phyloP scores from a whole-genome alignment of 345 rosid species.

The Eucalyptus victrix region DNA sequence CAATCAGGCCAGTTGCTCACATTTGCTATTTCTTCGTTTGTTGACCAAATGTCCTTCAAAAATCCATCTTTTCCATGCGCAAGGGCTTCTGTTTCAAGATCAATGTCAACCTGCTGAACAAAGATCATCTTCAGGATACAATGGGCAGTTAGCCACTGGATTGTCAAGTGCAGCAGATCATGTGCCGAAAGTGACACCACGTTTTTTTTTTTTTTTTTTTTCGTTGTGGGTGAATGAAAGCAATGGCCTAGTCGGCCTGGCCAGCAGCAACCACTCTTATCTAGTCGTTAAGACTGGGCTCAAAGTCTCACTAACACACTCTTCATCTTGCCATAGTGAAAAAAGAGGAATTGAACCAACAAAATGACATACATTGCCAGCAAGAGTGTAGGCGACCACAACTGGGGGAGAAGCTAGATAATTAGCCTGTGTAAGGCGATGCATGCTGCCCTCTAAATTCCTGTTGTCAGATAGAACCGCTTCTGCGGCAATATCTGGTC shows the following conservation, averaged over 20 bases:
- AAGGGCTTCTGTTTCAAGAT: conserved; percentile 58
- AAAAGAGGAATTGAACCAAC: neutral
- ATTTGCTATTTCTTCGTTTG: conserved; percentile 65
- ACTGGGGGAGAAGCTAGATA: conserved; percentile 92
- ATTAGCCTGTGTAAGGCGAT: conserved; percentile 78
- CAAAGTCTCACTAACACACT: neutral
- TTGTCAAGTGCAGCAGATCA: neutral
- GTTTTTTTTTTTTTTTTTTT: neutral
- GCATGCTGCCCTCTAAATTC: conserved; percentile 85
- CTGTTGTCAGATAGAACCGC: conserved; percentile 88
- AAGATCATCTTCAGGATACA: neutral
- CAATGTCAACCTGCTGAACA: conserved; percentile 50
- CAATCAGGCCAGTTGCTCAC: conserved; percentile 14
- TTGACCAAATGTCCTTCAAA: conserved; percentile 78
- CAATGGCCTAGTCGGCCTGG: neutral
- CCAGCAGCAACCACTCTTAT: neutral
- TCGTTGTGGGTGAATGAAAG: neutral
- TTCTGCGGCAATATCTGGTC: conserved; percentile 60
- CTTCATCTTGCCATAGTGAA: neutral
- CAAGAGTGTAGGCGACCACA: conserved; percentile 79
- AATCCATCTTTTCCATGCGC: conserved; percentile 64
- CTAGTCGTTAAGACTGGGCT: neutral
- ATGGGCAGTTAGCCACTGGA: neutral
- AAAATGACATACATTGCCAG: conserved; percentile 49
- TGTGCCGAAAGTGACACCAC: neutral